Conservation (phyloP, 176 grass and related monocot genomes). For the Phragmites australis region DNA sequence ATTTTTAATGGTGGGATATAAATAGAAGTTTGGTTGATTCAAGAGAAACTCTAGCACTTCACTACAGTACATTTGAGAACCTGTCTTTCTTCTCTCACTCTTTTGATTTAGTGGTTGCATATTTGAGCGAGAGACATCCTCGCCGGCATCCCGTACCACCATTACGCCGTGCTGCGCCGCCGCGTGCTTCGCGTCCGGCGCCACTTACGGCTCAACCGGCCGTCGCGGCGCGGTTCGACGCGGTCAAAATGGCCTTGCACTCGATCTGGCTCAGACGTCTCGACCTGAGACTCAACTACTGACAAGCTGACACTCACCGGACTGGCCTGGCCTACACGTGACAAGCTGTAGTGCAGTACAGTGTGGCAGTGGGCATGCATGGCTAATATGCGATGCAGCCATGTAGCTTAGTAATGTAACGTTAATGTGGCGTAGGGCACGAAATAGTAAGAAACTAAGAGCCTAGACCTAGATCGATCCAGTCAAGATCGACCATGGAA, state of each 20-base stretch:
- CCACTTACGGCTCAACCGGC: conserved; percentile 23
- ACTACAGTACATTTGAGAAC: too few relatives aligned
- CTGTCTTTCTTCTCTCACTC: too few relatives aligned
- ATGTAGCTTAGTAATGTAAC: not conserved
- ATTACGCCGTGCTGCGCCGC: too few relatives aligned
- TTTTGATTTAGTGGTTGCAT: too few relatives aligned
- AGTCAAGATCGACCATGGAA: not conserved
- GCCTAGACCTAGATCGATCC: not conserved
- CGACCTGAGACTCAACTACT: conserved; percentile 25
- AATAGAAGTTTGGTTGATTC: too few relatives aligned
- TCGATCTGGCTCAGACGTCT: conserved; percentile 54
- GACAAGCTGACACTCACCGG: not conserved
- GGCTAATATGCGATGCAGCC: not conserved
- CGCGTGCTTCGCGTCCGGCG: conserved; percentile 38
- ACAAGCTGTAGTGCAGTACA: too few relatives aligned
- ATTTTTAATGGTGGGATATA: too few relatives aligned
- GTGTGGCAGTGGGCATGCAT: too few relatives aligned
- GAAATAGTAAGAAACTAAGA: not conserved
- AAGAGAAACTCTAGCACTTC: too few relatives aligned
- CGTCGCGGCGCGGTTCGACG: conserved; percentile 42
- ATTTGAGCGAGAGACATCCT: conserved; percentile 36
- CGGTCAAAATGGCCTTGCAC: too few relatives aligned
- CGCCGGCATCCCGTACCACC: too few relatives aligned
- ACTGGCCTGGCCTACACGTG: not conserved
- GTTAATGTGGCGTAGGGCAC: not conserved